Conservation (phyloP, 192 early-diverging fungal genomes). For the Mortierella alpina region DNA sequence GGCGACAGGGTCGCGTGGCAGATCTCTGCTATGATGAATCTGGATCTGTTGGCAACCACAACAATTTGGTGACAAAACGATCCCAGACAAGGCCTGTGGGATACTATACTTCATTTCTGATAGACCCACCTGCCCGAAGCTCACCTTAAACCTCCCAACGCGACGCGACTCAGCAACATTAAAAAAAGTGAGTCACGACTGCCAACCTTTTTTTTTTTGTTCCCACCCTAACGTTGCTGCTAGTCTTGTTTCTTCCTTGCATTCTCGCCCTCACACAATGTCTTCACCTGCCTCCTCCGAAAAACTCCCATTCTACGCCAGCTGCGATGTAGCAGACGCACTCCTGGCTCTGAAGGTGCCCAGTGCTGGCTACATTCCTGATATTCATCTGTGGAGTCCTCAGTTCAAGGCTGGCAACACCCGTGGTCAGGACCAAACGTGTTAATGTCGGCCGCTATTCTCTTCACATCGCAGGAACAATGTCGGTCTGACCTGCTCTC, state of each 20-base stretch:
- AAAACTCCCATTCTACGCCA: slow-evolving; percentile 41
- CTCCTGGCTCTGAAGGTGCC: slow-evolving; percentile 57
- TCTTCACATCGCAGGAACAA: background rate
- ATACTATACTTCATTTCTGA: no score
- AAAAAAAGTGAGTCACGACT: no score
- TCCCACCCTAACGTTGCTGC: no score
- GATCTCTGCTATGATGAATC: no score
- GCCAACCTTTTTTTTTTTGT: no score
- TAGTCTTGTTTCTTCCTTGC: background rate
- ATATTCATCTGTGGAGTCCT: slow-evolving; percentile 67
- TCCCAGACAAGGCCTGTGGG: no score
- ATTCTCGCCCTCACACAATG: background rate
- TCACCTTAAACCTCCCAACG: no score
- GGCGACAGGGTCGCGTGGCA: no score
- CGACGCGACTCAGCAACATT: no score
- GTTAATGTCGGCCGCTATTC: background rate
- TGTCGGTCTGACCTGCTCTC: background rate
- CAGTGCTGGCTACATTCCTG: slow-evolving; percentile 65
- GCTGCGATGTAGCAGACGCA: slow-evolving; percentile 64
- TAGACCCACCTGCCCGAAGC: no score
- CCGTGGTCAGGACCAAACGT: slow-evolving; percentile 11
- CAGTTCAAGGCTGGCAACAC: slow-evolving; percentile 58
- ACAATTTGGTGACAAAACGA: no score
- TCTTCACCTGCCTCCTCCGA: background rate
- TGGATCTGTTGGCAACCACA: no score